Evolutionary conservation across 2,329 filamentous ascomycete species (phyloP), one percentile per base, ranked within the genome.

Genomic region (Rhynchosporium graminicola): DNA sequence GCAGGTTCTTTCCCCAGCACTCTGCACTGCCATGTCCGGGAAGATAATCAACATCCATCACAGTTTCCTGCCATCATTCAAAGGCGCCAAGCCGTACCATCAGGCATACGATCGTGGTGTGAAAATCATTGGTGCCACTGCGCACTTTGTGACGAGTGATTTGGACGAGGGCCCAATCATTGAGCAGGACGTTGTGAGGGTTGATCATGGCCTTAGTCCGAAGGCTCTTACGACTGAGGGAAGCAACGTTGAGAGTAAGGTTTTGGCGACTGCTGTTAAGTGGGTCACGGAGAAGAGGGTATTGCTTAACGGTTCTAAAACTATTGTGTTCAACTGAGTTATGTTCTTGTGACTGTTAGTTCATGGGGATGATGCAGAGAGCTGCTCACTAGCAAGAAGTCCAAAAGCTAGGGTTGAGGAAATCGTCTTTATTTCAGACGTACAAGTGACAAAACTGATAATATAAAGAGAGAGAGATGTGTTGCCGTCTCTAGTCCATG

Each of bases 41-140:
- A 87, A 86, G 74, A 95, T 95, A 78, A 94, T 95, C 87, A 95
- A 95, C 79, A 94, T 95, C 77, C 91, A 95, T 79, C 91, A 95
- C 79, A 89, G 85, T 69, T 95, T 95, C 84, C 76, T 95, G 81
- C 91, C 91, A 0, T 88, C 84, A 9, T 95, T 95, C 84, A 95
- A 95, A 82, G 91, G 91, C 65, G 91, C 91, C 36, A 92, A 91
- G 78, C 91, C 91, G 3, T 95, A 95, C 77, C 91, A 94, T 76
- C 91, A 95, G 80, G 91, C 91, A 7, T 93, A 90, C 74, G 90
- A 94, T 67, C 85, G 90, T 33, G 91, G 91, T 64, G 91, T 95
- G 68, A 95, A 95, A 83, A 94, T 95, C 70, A 92, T 93, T 62
- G 91, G 91, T 63, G 91, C 91, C 29, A 92, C 90, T 2, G 91